phyloP scores from a whole-genome alignment of 495 filamentous ascomycete genomes.

The Talaromyces wortmannii region DNA sequence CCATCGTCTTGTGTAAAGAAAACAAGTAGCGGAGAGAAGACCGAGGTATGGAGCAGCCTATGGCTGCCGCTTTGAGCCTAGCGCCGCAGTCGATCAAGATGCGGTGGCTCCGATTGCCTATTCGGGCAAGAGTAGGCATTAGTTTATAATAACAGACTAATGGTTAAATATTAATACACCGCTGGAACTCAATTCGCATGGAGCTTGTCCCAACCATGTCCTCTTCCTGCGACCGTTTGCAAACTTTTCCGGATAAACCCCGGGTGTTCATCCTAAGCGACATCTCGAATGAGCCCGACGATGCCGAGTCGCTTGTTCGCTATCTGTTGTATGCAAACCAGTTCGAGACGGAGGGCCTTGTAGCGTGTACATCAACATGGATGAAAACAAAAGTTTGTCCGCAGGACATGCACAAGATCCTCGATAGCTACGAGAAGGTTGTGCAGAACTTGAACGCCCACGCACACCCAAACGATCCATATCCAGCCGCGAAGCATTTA shows the following conservation, averaged over 20 bases:
- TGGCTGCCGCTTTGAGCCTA: too few species aligned
- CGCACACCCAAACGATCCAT: constrained; percentile 22
- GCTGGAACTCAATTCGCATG: too few species aligned
- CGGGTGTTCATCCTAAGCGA: constrained; percentile 38
- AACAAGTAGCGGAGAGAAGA: too few species aligned
- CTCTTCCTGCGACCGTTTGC: too few species aligned
- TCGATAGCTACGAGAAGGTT: constrained; percentile 31
- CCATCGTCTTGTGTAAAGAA: too few species aligned
- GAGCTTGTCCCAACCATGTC: too few species aligned
- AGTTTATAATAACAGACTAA: too few species aligned
- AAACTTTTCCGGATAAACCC: constrained; percentile 10
- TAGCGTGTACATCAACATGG: constrained; percentile 35
- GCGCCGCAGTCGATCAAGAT: too few species aligned
- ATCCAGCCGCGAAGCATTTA: constrained; percentile 24
- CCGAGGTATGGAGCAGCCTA: too few species aligned
- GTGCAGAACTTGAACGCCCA: constrained; percentile 35
- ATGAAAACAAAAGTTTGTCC: constrained; percentile 22
- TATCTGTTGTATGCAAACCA: constrained; percentile 37
- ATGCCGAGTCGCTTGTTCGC: constrained; percentile 32
- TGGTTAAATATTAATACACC: too few species aligned
- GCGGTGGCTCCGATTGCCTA: too few species aligned
- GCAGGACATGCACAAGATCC: constrained; percentile 30
- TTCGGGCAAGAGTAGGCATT: too few species aligned
- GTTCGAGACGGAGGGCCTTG: constrained; percentile 31
- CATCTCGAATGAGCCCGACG: constrained; percentile 39